Base-by-base conservation (phyloP, 2,329 filamentous ascomycete genomes). In the Apiospora saccharicola region DNA sequence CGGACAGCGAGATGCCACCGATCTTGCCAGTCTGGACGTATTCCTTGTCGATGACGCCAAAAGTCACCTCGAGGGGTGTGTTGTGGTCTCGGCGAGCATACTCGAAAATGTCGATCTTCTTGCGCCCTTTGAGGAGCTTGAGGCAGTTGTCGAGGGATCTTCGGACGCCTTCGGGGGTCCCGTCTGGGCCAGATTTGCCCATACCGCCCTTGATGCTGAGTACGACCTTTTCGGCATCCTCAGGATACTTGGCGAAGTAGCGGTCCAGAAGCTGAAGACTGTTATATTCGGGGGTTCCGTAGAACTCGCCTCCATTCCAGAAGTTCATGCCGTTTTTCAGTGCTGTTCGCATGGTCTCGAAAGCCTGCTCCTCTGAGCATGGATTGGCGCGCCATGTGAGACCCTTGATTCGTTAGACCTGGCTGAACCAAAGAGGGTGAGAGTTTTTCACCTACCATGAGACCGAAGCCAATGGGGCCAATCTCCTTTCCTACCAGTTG, bases 241-340 rank as follows among this genome's bases (percentile, higher is more conserved):
- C 86, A 0, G 89, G 89, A 78, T 90, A 86, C 74, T 85, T 83
- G 47, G 83, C 84, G 76, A 90, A 90, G 79, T 90, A 91, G 34
- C 83, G 81, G 70, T 87, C 84, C 41, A 90, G 78, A 44, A 91
- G 81, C 67, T 85, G 82, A 61, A 89, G 79, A 1, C 86, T 88
- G 78, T 90, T 89, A 74, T 83, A 82, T 22, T 86, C 82, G 0
- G 83, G 83, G 3, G 81, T 77, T 22, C 89, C 89, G 79, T 91
- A 91, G 74, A 90, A 84, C 75, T 89, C 86, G 72, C 85, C 88
- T 8, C 82, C 87, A 72, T 90, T 90, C 88, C 88, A 90, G 72
- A 83, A 82, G 75, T 81, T 80, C 68, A 79, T 80, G 30, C 82
- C 80, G 46, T 77, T 73, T 16, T 77, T 75, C 13, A 88, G 79